phyloP scores from a whole-genome alignment of 306 rosid species.

The Urtica urens region DNA sequence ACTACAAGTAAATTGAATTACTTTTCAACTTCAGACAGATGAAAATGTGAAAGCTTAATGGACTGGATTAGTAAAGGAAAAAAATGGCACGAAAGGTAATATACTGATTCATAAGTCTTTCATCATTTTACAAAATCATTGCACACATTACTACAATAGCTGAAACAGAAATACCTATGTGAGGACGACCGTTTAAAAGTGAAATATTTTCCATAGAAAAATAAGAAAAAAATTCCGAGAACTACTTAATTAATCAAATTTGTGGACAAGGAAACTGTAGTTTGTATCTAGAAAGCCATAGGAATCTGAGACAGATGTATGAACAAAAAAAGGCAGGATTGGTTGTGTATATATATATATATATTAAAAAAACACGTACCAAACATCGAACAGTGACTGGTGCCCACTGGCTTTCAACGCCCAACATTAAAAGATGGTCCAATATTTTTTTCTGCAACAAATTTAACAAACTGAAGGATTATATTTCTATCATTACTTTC shows the following conservation, averaged over 20 bases:
- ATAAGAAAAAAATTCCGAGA: not conserved
- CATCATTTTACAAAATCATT: not conserved
- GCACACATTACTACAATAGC: too few species aligned
- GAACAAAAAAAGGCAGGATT: not conserved
- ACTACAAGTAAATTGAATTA: too few species aligned
- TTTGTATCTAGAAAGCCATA: too few species aligned
- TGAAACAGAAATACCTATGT: too few species aligned
- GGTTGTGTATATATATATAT: slow-evolving; percentile 9
- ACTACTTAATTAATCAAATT: not conserved
- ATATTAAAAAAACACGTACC: too few species aligned
- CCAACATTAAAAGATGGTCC: slow-evolving; percentile 73
- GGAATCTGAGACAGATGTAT: too few species aligned
- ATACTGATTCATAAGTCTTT: not conserved
- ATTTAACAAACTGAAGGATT: slow-evolving; percentile 20
- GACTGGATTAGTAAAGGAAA: not conserved
- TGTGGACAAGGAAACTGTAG: not conserved
- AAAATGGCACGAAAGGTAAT: not conserved
- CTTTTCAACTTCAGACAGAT: not conserved
- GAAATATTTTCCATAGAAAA: too few species aligned
- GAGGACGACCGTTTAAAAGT: too few species aligned
- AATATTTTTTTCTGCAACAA: slow-evolving; percentile 58
- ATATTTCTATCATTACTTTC: slow-evolving; percentile 17
- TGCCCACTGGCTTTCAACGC: slow-evolving; percentile 94
- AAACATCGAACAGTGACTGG: slow-evolving; percentile 72
- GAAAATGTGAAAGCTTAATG: slow-evolving; percentile 4